Evolutionary conservation across 2,329 filamentous ascomycete species (phyloP).

Genomic region (Monosporascus sp.): DNA sequence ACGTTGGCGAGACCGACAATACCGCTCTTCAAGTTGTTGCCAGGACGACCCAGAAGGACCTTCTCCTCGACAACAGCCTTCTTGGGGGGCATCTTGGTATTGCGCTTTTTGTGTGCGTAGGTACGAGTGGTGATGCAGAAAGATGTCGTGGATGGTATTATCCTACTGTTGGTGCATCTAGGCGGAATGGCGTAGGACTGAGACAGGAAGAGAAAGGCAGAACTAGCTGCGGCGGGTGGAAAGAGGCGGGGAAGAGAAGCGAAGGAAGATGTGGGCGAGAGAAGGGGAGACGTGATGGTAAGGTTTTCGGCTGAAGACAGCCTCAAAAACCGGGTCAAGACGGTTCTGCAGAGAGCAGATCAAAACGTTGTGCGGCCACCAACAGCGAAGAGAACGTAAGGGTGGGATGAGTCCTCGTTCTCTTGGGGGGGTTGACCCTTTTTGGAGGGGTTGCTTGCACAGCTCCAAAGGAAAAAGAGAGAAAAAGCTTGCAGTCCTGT

Average conservation of each 20-base stretch:
- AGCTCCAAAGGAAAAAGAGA: neutral
- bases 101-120: conserved; percentile 56
- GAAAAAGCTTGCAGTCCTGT: neutral
- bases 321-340: conserved; percentile 23
- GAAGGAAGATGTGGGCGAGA: conserved; percentile 38
- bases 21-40: conserved; percentile 98
- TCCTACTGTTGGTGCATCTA: conserved; percentile 34
- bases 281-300: conserved; percentile 39
- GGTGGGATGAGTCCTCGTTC: conserved; percentile 18
- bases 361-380: conserved; percentile 9
- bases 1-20: conserved; percentile 99
- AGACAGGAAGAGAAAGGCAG: conserved; percentile 53
- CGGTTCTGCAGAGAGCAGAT: conserved; percentile 3
- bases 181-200: conserved; percentile 43
- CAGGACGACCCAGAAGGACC: conserved; percentile 89
- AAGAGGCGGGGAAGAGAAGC: conserved; percentile 48
- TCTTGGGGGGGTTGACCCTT: neutral
- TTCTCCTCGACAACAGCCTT: conserved; percentile 90
- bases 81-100: conserved; percentile 88
- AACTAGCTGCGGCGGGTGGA: conserved; percentile 58
- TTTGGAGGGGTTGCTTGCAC: neutral
- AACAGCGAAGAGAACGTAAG: neutral
- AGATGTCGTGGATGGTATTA: neutral
- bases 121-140: conserved; percentile 44
- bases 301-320: conserved; percentile 35